Evolutionary conservation across 768 basidiomycete species (phyloP), one percentile per base, ranked within the genome.

Genomic region (Chalciporus sphaerocephalus): DNA sequence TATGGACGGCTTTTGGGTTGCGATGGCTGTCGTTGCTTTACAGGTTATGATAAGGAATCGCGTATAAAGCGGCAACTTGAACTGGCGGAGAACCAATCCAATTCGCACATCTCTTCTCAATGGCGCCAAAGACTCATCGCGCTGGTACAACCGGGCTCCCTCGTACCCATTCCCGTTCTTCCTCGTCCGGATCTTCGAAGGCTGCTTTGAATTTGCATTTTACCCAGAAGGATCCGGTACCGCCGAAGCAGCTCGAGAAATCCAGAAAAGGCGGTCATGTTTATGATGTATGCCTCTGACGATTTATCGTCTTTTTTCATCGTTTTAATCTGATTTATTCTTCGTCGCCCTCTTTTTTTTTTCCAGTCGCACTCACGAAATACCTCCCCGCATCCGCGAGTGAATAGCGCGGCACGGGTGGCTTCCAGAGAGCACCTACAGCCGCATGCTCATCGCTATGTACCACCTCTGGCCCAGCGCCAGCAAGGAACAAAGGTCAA

Each of bases 161-260:
- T 48, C 81, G 81, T 56, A 68, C 79, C 3, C 83, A 86, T 57
- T 81, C 84, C 20, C 78, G 83, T 54, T 73, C 76, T 16, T 77
- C 80, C 40, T 86, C 85, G 4, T 60, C 64, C 5, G 67, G 70
- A 18, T 72, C 75, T 27, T 76, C 80, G 15, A 83, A 77, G 60
- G 64, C 81, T 15, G 74, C 73, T 15, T 55, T 77, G 40, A 85
- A 78, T 57, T 72, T 87, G 12, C 83, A 84, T 36, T 72, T 87
- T 47, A 86, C 86, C 0, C 80, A 83, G 68, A 84, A 81, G 53
- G 84, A 85, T 21, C 56, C 67, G 18, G 58, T 57, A 4, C 62
- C 62, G 6, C 65, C 64, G 44, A 74, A 72, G 61, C 69, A 70
- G 37, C 39, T 64, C n/a, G 79, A 82, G 52, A 81, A 75, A 67